phyloP scores from a whole-genome alignment of 2,329 filamentous ascomycete species.

The Xylariaceae sp. region DNA sequence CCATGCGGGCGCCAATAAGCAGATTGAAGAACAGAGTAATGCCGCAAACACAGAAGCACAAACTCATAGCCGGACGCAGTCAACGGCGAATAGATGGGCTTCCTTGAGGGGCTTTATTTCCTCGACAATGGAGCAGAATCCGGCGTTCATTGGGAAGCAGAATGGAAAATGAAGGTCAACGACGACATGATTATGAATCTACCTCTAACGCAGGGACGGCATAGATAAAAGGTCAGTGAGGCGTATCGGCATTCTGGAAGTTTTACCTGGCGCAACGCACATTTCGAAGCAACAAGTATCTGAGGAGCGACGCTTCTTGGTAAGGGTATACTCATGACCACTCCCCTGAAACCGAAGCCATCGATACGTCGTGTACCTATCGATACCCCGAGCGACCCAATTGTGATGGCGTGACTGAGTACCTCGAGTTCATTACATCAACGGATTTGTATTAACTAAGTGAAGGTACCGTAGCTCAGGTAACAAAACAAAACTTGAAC shows the following conservation, averaged over 20 bases:
- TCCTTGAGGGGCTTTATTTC: constrained; percentile 80
- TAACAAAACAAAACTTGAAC: too few relatives aligned
- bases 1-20: constrained; percentile 6
- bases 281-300: too few relatives aligned
- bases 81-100: constrained; percentile 65
- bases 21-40: constrained; percentile 10
- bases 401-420: too few relatives aligned
- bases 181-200: constrained; percentile 1
- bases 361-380: too few relatives aligned
- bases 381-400: too few relatives aligned
- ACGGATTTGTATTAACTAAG: too few relatives aligned
- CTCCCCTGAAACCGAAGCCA: too few relatives aligned
- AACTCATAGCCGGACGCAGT: constrained; percentile 18
- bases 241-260: background rate
- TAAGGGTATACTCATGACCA: too few relatives aligned
- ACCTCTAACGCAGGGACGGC: background rate
- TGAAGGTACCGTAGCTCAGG: too few relatives aligned
- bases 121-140: constrained; percentile 83
- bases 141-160: constrained; percentile 57
- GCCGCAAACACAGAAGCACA: constrained; percentile 19
- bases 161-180: constrained; percentile 20
- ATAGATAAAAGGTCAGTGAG: constrained; percentile 3
- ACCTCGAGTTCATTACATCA: too few relatives aligned
- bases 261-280: too few relatives aligned
- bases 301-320: too few relatives aligned